Evolutionary conservation across 148 eudicot genomes (phyloP), one percentile per base, ranked within the genome.

Genomic region (Silene latifolia): DNA sequence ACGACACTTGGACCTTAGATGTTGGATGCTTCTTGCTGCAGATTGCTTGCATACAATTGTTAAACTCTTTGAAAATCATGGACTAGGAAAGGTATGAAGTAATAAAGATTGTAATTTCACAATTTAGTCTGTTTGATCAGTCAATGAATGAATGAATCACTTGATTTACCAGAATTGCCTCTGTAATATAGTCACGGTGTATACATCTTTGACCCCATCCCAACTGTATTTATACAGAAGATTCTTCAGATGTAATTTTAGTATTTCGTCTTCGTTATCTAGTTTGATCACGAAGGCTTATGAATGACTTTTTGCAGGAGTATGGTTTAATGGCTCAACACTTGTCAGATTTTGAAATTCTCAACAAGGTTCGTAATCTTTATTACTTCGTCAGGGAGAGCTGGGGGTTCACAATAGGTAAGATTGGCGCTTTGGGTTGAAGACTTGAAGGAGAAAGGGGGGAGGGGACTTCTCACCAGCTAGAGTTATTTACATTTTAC

Each of bases 1-100:
- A 87, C 92, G 99, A 25, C 99, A 95, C 81, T 65, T 95, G 89
- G 99, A 95, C 79, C 98, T 95, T 76, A 90, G 98, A 87, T 95
- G 97, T 73, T 95, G 99, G 99, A 95, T 95, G 97, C 90, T 88
- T 87, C 92, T 95, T 80, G 99, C 94, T 73, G 92, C 99, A 67
- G 91, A 92, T 84, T 88, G 89, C 83, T 81, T 95, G 91, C 80
- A 85, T 78, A 86, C 91, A 24, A 89, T 95, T 54, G 80, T 87
- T 73, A 85, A 87, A 80, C 83, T 85, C 82, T 82, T 91, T 72
- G 75, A 71, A 63, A 82, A 81, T 75, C 78, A 86, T 67, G 86
- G 77, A 60, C 78, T 75, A 70, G 87, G 84, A 73, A 80, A 90
- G 97, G 98, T 95, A 85, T 73, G 51, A 71, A 46, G 12, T 63